Evolutionary conservation across 495 filamentous ascomycete species (phyloP).

Genomic region (Annulohypoxylon bovei): DNA sequence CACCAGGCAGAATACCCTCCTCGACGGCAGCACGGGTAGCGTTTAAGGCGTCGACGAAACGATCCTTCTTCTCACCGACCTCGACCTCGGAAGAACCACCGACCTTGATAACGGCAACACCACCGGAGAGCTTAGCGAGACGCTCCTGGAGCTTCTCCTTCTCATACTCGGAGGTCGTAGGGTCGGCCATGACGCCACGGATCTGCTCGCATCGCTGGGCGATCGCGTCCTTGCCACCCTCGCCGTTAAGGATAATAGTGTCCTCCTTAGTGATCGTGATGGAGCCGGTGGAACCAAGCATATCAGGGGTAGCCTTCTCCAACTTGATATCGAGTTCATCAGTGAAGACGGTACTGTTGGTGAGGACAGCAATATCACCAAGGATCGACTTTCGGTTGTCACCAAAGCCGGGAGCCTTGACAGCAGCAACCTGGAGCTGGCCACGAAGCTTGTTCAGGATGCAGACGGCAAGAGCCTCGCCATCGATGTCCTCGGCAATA

Average conservation of each 20-base stretch:
- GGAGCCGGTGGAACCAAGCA: slow-evolving; percentile 95
- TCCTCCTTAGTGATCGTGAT: slow-evolving; percentile 99
- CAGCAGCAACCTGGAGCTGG: slow-evolving; percentile 96
- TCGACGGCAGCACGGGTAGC: slow-evolving; percentile 98
- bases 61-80: slow-evolving; percentile 99
- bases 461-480: slow-evolving; percentile 97
- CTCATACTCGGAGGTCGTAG: slow-evolving; percentile 96
- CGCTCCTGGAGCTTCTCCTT: slow-evolving; percentile 99
- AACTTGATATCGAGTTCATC: slow-evolving; percentile 99
- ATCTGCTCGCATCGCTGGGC: slow-evolving; percentile 98
- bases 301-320: slow-evolving; percentile 93
- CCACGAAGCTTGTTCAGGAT: slow-evolving; percentile 99
- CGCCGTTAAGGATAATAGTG: slow-evolving; percentile 97
- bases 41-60: slow-evolving; percentile 97
- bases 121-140: slow-evolving; percentile 97
- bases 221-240: slow-evolving; percentile 94
- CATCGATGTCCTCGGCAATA: slow-evolving; percentile 98
- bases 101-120: slow-evolving; percentile 99
- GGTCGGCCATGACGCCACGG: slow-evolving; percentile 93
- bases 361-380: slow-evolving; percentile 92
- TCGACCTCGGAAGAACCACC: slow-evolving; percentile 97
- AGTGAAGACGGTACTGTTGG: slow-evolving; percentile 96
- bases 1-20: slow-evolving; percentile 97
- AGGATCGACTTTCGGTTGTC: slow-evolving; percentile 99
- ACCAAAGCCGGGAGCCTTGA: slow-evolving; percentile 99